Base-by-base conservation (phyloP, 768 basidiomycete species). In the Psilocybe cubensis region DNA sequence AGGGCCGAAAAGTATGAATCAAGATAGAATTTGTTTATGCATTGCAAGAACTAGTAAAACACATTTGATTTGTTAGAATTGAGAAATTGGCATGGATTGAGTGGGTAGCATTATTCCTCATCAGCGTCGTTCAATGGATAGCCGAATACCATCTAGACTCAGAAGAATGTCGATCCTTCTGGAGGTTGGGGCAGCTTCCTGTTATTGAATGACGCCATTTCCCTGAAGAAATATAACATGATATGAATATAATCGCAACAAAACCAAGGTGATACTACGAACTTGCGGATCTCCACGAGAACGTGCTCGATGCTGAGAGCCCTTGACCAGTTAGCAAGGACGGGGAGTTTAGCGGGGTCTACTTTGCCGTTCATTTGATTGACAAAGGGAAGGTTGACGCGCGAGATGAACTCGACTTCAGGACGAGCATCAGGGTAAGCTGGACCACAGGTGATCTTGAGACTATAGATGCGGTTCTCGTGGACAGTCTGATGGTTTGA, bases 391-490 rank as follows among this genome's bases (percentile, higher is more conserved):
- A 99, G 82, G 72, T 98, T 97, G 59, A 99, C 93, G 56, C 86
- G 83, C 33, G 92, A 96, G 60, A 91, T 66, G 75, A 98, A 98
- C 60, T 90, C 87, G 55, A 98, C 85, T 17, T 78, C 73, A 14
- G 96, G 96, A 3, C 90, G 91, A 0, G 56, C 54, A 46, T 96
- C 92, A 25, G 92, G 92, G 71, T 95, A 95, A 3, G 68, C 54
- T 1, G 83, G 76, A 48, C 86, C 91, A 66, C 96, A 98, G 67
- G 79, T 78, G 70, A 99, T 96, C 77, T 89, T 91, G 67, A 99
- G 84, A 50, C 87, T 89, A 84, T 98, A 99, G 76, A 98, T 99
- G 52, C 97, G 86, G 77, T 98, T 99, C 83, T 99, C 96, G 74
- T 98, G 95, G 3, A 96, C 94, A 21, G 95, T 96, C 92, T 96